A percentile compares a stretch with the other conserved stretches of the same genome.
Evolutionary conservation across 768 basidiomycete genomes (phyloP).

Genomic region (Suillus subluteus): DNA sequence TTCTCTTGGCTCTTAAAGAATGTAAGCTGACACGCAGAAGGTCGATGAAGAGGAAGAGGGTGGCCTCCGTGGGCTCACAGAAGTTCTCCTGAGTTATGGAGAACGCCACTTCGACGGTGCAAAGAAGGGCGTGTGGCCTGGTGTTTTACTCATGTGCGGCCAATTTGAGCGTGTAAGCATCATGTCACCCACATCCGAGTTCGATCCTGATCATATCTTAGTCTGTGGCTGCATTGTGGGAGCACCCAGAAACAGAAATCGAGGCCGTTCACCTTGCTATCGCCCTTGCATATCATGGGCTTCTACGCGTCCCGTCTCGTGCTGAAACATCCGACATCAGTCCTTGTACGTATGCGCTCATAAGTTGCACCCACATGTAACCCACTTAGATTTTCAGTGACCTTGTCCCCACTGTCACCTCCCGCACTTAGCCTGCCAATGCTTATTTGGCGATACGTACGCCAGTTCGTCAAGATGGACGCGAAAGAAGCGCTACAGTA

Average conservation of each 20-base stretch:
- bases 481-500: slow-evolving; percentile 95
- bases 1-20: slow-evolving; percentile 4
- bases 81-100: slow-evolving; percentile 77
- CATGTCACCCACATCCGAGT: background rate
- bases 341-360: slow-evolving; percentile 57
- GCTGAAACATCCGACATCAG: slow-evolving; percentile 86
- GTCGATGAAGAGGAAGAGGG: slow-evolving; percentile 83
- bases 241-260: slow-evolving; percentile 82
- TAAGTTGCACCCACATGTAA: background rate
- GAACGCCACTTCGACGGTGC: slow-evolving; percentile 79
- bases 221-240: slow-evolving; percentile 92
- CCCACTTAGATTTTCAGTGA: slow-evolving; percentile 48
- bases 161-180: slow-evolving; percentile 86
- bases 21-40: slow-evolving; percentile 35
- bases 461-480: slow-evolving; percentile 91
- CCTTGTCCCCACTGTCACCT: slow-evolving; percentile 64
- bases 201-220: slow-evolving; percentile 32
- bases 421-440: slow-evolving; percentile 83
- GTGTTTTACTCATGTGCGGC: slow-evolving; percentile 86
- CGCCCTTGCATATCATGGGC: slow-evolving; percentile 89
- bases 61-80: slow-evolving; percentile 72
- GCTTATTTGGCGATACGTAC: slow-evolving; percentile 89
- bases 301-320: slow-evolving; percentile 80
- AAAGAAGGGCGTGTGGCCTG: slow-evolving; percentile 75
- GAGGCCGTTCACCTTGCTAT: slow-evolving; percentile 96